Conservation (phyloP, 1,284 basidiomycete species). For the Ustilago hordei region DNA sequence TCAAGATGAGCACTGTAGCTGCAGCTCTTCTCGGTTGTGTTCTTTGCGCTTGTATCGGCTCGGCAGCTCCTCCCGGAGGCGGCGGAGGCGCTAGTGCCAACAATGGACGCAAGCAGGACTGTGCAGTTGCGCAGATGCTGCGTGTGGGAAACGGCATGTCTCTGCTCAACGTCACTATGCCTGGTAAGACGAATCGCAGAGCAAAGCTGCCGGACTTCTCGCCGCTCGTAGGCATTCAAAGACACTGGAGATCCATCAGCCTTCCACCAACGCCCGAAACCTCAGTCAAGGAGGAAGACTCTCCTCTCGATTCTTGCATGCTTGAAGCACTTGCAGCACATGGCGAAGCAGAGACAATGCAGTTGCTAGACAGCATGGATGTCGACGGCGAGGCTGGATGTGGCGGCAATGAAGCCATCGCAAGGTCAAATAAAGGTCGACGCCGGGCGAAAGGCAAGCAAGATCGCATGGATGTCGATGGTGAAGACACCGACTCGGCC, state of each 20-base stretch:
- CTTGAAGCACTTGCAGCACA: conserved; percentile 20
- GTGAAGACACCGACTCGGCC: conserved; percentile 9
- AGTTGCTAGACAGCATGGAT: conserved; percentile 16
- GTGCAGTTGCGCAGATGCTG: conserved; percentile 69
- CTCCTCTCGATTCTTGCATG: conserved; percentile 16
- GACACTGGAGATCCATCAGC: conserved; percentile 54
- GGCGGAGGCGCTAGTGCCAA: conserved; percentile 60
- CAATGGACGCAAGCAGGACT: conserved; percentile 64
- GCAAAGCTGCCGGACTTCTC: conserved; percentile 58
- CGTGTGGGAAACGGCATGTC: conserved; percentile 66
- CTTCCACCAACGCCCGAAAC: conserved; percentile 51
- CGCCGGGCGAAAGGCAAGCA: neutral
- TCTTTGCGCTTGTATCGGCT: conserved; percentile 66
- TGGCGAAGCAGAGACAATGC: conserved; percentile 23
- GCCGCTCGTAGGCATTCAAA: conserved; percentile 61
- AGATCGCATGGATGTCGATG: conserved; percentile 21
- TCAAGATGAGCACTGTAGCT: conserved; percentile 62
- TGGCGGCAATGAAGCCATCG: conserved; percentile 27
- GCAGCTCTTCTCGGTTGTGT: conserved; percentile 59
- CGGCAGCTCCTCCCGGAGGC: conserved; percentile 58
- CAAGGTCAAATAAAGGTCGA: conserved; percentile 9
- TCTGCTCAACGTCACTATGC: conserved; percentile 62
- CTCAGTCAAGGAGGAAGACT: conserved; percentile 26
- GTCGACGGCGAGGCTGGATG: conserved; percentile 34
- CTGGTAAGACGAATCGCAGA: conserved; percentile 51